Evolutionary conservation across 768 basidiomycete genomes (phyloP).

Genomic region (Dendrothele bispora): DNA sequence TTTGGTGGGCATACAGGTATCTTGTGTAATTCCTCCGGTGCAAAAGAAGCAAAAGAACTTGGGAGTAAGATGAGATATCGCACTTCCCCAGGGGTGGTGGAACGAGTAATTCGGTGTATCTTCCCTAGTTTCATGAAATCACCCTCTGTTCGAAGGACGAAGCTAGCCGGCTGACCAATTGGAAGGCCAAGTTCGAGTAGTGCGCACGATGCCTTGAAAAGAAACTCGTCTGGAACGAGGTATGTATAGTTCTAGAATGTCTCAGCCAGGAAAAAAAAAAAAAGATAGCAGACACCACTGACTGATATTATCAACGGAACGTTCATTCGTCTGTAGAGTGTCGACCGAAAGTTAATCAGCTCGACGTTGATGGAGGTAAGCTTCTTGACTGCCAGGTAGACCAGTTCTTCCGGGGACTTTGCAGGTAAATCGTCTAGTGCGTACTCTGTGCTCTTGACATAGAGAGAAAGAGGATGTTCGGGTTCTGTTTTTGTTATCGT

Average conservation of each 20-base stretch:
- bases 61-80: constrained; percentile 24
- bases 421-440: constrained; percentile 22
- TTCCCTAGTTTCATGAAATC: no score
- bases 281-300: constrained; percentile 3
- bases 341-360: no score
- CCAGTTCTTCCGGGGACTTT: no score
- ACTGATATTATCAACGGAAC: constrained; percentile 25
- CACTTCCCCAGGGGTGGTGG: constrained; percentile 10
- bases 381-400: no score
- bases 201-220: constrained; percentile 22
- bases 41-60: constrained; percentile 23
- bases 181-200: no score
- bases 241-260: constrained; percentile 22
- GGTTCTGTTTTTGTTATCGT: constrained; percentile 8
- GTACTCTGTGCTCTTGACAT: constrained; percentile 19
- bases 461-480: constrained; percentile 25
- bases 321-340: constrained; percentile 24
- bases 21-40: constrained; percentile 18
- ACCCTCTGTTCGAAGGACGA: constrained; percentile 13
- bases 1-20: neutral
- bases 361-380: constrained; percentile 21
- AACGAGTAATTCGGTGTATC: constrained; percentile 22
- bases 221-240: no score
- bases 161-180: constrained; percentile 17
- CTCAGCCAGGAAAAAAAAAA: constrained; percentile 1